phyloP scores from a whole-genome alignment of 2,329 filamentous ascomycete species.

The Talaromyces sp. region DNA sequence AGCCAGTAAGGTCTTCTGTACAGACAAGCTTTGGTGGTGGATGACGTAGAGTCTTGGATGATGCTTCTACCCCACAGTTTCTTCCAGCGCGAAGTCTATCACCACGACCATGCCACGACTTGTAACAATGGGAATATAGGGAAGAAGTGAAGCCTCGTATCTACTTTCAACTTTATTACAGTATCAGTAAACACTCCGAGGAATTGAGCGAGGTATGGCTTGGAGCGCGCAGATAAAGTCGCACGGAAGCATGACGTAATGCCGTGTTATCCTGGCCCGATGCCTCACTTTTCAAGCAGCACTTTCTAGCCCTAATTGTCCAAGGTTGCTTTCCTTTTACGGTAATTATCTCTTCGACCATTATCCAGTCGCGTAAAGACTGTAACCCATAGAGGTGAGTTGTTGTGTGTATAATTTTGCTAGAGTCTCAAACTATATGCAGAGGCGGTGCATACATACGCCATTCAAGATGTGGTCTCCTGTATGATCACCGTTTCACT shows the following conservation, averaged over 20 bases:
- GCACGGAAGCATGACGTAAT: background rate
- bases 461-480: too few relatives aligned
- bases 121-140: too few relatives aligned
- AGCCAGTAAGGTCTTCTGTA: background rate
- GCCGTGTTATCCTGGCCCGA: too few relatives aligned
- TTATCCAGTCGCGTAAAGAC: background rate
- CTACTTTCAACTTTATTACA: too few relatives aligned
- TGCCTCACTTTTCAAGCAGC: background rate
- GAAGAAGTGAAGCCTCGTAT: too few relatives aligned
- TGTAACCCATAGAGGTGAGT: too few relatives aligned
- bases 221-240: too few relatives aligned
- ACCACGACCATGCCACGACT: background rate
- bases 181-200: background rate
- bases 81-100: background rate
- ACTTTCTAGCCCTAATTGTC: background rate
- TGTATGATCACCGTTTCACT: background rate
- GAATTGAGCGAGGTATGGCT: background rate
- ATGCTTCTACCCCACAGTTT: conserved; percentile 1
- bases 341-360: background rate
- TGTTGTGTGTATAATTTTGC: too few relatives aligned
- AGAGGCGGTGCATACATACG: too few relatives aligned
- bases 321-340: background rate
- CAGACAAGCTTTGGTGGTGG: background rate
- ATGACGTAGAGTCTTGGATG: conserved; percentile 1
- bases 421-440: too few relatives aligned